phyloP scores from a whole-genome alignment of 768 basidiomycete genomes.

The Collybiopsis luxurians region DNA sequence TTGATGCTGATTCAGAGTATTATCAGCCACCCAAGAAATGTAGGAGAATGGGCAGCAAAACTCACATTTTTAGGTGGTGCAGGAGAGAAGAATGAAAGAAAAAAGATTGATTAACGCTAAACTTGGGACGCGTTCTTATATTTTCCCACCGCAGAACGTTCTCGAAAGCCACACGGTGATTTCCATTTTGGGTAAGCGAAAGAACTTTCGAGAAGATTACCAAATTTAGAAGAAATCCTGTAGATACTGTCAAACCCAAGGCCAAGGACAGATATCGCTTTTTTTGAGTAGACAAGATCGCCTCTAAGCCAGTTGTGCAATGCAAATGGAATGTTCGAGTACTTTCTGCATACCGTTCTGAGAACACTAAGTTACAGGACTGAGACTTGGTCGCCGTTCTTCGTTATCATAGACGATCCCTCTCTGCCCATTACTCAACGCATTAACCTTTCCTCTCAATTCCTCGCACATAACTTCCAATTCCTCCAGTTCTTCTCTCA shows the following conservation, averaged over 20 bases:
- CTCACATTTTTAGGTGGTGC: neutral
- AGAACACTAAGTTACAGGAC: neutral
- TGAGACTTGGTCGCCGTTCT: neutral
- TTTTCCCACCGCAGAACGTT: constrained; percentile 4
- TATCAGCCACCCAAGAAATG: neutral
- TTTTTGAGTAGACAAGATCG: too few species aligned
- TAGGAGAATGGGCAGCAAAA: neutral
- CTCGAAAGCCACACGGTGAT: constrained; percentile 4
- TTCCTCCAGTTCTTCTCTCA: constrained; percentile 60
- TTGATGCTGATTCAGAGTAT: constrained; percentile 28
- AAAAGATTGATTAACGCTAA: neutral
- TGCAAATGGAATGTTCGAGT: neutral
- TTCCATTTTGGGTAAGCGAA: constrained; percentile 8
- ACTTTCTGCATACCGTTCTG: neutral
- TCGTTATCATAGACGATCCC: neutral
- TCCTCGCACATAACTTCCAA: constrained; percentile 69
- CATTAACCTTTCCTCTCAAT: constrained; percentile 55
- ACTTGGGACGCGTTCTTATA: neutral
- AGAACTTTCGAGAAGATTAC: neutral
- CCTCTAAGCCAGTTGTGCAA: too few species aligned
- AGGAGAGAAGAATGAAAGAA: neutral
- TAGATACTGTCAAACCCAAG: too few species aligned
- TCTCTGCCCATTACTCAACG: too few species aligned
- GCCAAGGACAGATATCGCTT: too few species aligned
- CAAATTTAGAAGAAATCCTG: constrained; percentile 10